These are phyloP conservation scores for Orbilia quercus DNA, from an alignment of 2,329 filamentous ascomycete genomes.

Conservation along the genomic window DNA sequence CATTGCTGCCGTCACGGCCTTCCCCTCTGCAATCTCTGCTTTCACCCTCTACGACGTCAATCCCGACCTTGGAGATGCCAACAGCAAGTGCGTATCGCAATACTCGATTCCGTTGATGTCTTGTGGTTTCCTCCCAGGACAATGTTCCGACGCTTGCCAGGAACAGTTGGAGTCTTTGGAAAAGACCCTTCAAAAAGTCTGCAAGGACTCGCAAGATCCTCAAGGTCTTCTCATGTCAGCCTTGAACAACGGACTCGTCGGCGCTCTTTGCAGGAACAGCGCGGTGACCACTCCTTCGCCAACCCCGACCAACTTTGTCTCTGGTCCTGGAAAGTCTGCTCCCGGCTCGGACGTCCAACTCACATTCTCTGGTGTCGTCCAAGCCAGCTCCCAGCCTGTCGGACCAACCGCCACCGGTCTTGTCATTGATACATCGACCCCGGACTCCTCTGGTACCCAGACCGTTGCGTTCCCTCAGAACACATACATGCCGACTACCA, in stretches of 20 bases:
- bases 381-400: conserved; percentile 25
- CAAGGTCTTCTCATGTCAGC: conserved; percentile 25
- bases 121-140: conserved; percentile 38
- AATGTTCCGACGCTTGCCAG: conserved; percentile 38
- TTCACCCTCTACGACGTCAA: conserved; percentile 43
- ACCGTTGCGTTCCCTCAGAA: conserved; percentile 32
- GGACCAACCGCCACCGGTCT: conserved; percentile 34
- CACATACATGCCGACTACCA: conserved; percentile 42
- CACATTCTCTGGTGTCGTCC: conserved; percentile 30
- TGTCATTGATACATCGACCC: conserved; percentile 50
- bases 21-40: conserved; percentile 43
- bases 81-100: conserved; percentile 45
- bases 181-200: conserved; percentile 40
- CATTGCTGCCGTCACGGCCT: conserved; percentile 36
- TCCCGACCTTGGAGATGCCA: conserved; percentile 37
- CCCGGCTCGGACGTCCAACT: conserved; percentile 20
- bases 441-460: conserved; percentile 15
- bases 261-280: conserved; percentile 29
- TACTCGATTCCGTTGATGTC: conserved; percentile 54
- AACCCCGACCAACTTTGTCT: conserved; percentile 19
- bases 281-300: conserved; percentile 6
- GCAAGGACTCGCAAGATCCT: conserved; percentile 23
- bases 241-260: conserved; percentile 39
- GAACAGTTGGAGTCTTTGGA: conserved; percentile 39
- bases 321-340: conserved; percentile 32